Base-by-base conservation (phyloP, 2,329 filamentous ascomycete species). In the Ophiosphaerella korrae region DNA sequence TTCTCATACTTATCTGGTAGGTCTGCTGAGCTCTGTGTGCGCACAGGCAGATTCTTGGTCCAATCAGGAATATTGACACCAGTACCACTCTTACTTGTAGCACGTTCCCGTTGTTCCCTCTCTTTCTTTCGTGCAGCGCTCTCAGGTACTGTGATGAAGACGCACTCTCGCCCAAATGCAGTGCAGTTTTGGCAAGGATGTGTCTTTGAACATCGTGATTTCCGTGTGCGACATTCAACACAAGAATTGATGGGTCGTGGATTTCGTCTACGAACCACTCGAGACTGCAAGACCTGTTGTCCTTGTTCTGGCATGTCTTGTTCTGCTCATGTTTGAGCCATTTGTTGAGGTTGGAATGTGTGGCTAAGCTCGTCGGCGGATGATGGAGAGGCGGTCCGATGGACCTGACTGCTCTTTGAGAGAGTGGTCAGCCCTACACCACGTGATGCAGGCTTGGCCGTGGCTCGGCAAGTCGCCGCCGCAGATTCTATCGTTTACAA, bases 151-250 rank as follows among this genome's bases (percentile, higher is more conserved):
- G 68, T 73, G 51, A 74, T 74, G 57, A 74, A 74, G 54, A 74
- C 54, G 47, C 71, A 74, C 50, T 74, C 70, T 55, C 71, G 56
- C 29, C 71, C 71, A 57, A 73, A 74, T 16, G 71, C 71, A 7
- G 69, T 72, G 62, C 71, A 74, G 49, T 73, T 74, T 53, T 74
- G 70, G 53, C 71, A 73, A 35, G 71, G 71, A 38, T 73, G 69
- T 33, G 71, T 74, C 53, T 74, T 74, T n/a, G 67, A 71, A 54
- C 71, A 74, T 50, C 70, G 63, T 50, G 66, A 70, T 53, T 74
- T 74, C 31, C 71, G 66, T 34, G 70, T 72, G 48, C 71, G 68
- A 53, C 71, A 74, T 52, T 74, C 71, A 51, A 74, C 67, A 52
- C 71, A 74, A 16, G 67, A 71, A 60, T 74, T 74, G 52, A 74